Base-by-base conservation (phyloP, 129 eudicot genomes). In the Mikania micrantha region DNA sequence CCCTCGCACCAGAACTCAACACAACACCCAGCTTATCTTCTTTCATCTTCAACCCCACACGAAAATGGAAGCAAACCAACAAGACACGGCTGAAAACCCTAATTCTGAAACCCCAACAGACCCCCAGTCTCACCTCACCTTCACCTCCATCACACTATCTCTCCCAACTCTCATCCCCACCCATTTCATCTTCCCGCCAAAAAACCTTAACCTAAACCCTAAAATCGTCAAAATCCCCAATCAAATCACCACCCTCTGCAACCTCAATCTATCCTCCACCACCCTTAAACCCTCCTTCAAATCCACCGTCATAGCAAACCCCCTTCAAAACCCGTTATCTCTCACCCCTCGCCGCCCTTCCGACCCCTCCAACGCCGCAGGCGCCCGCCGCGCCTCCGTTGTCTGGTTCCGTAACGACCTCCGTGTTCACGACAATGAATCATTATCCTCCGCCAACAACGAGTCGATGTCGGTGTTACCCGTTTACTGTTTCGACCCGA, bases 361-460 rank as follows among this genome's bases (percentile, higher is more conserved):
- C 29, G 89, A 91, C 66, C 98, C 98, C 10, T 78, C 87, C 22
- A 72, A 75, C 57, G 84, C 81, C 58, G 91, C 85, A 16, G 88
- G 62, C 7, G 44, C 75, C 2, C 87, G 96, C 8, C 80, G 91
- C 2, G 77, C 95, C 31, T 70, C 98, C 19, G 77, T 92, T 15
- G 96, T 85, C 11, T 91, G 94, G 97, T 84, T 91, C 80, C 86
- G 98, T 7, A 92, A 85, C 70, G 98, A 92, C 50, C 87, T 92
- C 8, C 80, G 97, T 2, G 79, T 88, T 38, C 86, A 83, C 69
- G 98, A 92, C 64, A 88, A 92, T 20, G 97, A 91, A 34, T 72
- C 80, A 19, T 80, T 92, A 15, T 64, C 83, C 31, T 25, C 96
- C 13, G 98, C 98, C 32, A 84, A 84, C 78, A 84, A 80, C 38